Base-by-base conservation (phyloP, 805 yeast genomes). In the Candida qinlingensis region DNA sequence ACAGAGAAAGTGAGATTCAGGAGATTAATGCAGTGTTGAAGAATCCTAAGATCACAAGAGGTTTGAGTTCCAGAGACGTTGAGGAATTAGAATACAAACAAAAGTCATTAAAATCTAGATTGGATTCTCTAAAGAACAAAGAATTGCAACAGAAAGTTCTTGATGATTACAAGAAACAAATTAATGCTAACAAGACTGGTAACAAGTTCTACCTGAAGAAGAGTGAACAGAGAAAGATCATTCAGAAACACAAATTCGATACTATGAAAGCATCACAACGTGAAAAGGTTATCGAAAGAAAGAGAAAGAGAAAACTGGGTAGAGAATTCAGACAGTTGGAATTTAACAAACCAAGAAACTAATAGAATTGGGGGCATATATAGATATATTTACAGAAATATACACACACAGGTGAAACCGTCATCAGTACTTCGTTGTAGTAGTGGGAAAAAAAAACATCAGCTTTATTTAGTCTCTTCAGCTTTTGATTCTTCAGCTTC, bases 221-320 rank as follows among this genome's bases (percentile, higher is more conserved):
- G 55, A 73, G 83, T 44, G 95, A 87, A 50, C 79, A 83, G 68
- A 72, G 87, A 53, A 85, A 83, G 67, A 76, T 87, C 65, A 69
- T 86, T 35, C 90, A 85, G 58, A 83, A 83, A 68, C 87, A 86
- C 65, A 85, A 83, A 65, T 87, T 83, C 65, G 91, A 86, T 43
- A 69, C 72, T 50, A 82, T 87, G 91, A 83, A 77, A 67, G 66
- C 81, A 10, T 71, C 71, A 44, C 91, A 86, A 68, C 75, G 90
- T 60, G 90, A 84, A 53, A 87, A 85, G 75, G 87, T 81, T 37
- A 79, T 87, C 80, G 94, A 86, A 69, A 81, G 92, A 70, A 90
- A 83, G 81, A 80, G 92, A 65, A 87, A 83, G 86, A 85, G 80
- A 76, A 80, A 82, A 71, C 72, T 83, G 68, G 91, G 96, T 64